Evolutionary conservation across 768 basidiomycete species (phyloP).

Genomic region (Agrocybe pediades): DNA sequence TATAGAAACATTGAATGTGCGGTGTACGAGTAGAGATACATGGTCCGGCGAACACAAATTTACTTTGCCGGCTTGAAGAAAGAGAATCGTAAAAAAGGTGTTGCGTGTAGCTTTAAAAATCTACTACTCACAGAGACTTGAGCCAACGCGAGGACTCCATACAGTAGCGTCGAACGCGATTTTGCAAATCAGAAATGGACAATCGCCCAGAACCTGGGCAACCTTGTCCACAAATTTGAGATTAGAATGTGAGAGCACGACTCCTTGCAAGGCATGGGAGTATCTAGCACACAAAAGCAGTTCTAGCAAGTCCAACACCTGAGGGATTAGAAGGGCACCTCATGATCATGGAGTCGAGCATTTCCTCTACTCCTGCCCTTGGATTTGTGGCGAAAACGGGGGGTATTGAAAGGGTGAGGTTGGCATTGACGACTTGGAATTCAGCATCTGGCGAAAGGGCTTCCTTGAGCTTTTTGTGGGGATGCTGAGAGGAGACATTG

Average conservation of each 20-base stretch:
- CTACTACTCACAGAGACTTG: constrained; percentile 66
- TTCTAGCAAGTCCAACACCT: neutral
- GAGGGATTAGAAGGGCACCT: constrained; percentile 51
- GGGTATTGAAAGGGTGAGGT: constrained; percentile 72
- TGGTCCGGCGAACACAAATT: constrained; percentile 92
- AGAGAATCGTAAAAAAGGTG: constrained; percentile 4
- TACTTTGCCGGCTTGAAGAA: constrained; percentile 71
- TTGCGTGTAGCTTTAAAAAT: neutral
- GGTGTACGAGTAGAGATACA: constrained; percentile 84
- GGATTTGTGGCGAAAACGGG: constrained; percentile 79
- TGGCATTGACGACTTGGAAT: constrained; percentile 65
- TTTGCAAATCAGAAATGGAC: constrained; percentile 78
- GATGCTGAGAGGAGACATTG: constrained; percentile 23
- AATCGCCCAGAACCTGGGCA: constrained; percentile 76
- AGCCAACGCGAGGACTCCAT: constrained; percentile 86
- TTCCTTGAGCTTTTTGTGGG: constrained; percentile 40
- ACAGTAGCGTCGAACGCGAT: constrained; percentile 82
- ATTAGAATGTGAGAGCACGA: constrained; percentile 85
- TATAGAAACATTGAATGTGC: constrained; percentile 95
- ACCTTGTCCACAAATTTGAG: constrained; percentile 63
- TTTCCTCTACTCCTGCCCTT: constrained; percentile 78
- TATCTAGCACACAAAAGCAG: constrained; percentile 53
- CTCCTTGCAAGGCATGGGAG: constrained; percentile 82
- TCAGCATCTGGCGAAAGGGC: constrained; percentile 38
- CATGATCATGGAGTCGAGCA: constrained; percentile 95